phyloP scores from a whole-genome alignment of 202 grass and related monocot species.

The Carex arenaria region DNA sequence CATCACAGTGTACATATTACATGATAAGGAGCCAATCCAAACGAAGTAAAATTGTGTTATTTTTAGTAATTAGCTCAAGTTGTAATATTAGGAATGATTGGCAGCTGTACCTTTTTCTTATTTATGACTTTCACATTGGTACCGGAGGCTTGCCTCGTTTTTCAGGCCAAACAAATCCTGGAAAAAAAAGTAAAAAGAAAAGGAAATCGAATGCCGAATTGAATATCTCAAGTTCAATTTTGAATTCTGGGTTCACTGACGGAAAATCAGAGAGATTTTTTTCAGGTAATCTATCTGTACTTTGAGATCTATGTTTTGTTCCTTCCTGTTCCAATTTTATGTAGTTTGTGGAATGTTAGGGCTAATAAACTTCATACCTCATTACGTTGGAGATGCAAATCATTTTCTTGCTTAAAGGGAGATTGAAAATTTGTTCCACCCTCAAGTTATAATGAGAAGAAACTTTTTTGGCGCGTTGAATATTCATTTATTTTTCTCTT shows the following conservation, averaged over 20 bases:
- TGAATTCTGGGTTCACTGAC: not conserved
- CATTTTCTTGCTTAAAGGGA: not conserved
- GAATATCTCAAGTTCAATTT: not conserved
- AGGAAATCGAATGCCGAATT: not conserved
- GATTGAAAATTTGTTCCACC: not conserved
- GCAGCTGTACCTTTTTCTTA: slow-evolving; percentile 1
- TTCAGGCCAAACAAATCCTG: slow-evolving; percentile 10
- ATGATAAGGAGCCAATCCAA: not conserved
- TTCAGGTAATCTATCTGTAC: not conserved
- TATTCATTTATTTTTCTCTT: not conserved
- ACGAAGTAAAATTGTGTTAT: not conserved
- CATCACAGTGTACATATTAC: not conserved
- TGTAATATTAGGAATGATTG: not conserved
- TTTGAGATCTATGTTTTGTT: not conserved
- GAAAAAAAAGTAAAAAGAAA: not conserved
- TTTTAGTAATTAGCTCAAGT: slow-evolving; percentile 10
- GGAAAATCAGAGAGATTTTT: not conserved
- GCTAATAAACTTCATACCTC: not conserved
- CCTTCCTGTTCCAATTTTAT: not conserved
- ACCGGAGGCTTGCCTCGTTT: not conserved
- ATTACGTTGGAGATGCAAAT: not conserved
- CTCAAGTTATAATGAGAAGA: not conserved
- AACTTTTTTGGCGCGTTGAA: not conserved
- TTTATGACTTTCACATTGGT: not conserved
- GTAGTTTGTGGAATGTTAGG: not conserved